A percentile compares a stretch with the other conserved stretches of the same genome.
phyloP scores from a whole-genome alignment of 192 early-diverging fungal genomes.

The Piromyces sp. region DNA sequence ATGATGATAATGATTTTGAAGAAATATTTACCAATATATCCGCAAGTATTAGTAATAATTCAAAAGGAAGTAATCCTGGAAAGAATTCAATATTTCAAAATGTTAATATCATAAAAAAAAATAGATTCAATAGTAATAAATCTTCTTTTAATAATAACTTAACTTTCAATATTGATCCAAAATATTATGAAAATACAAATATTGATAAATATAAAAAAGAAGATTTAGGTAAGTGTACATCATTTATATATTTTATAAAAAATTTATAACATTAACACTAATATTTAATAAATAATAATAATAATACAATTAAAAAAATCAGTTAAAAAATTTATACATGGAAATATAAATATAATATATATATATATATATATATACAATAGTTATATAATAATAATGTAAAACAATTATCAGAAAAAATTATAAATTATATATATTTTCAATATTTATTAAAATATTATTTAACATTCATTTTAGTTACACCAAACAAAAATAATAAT shows the following conservation, averaged over 20 bases:
- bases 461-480: no score
- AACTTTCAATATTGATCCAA: background rate
- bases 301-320: no score
- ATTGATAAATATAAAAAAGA: background rate
- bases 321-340: no score
- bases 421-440: no score
- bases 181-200: background rate
- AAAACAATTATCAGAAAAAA: no score
- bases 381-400: no score
- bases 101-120: background rate
- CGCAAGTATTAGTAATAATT: background rate
- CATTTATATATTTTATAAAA: no score
- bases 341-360: no score
- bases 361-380: no score
- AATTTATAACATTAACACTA: no score
- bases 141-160: background rate
- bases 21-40: background rate
- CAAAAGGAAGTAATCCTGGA: background rate
- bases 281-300: no score
- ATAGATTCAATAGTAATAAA: background rate
- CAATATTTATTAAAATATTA: no score
- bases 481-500: background rate
- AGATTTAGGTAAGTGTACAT: background rate
- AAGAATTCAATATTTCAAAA: background rate
- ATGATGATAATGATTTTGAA: background rate